Conservation (phyloP, 768 basidiomycete species). For the Tricholoma hemisulphureum region DNA sequence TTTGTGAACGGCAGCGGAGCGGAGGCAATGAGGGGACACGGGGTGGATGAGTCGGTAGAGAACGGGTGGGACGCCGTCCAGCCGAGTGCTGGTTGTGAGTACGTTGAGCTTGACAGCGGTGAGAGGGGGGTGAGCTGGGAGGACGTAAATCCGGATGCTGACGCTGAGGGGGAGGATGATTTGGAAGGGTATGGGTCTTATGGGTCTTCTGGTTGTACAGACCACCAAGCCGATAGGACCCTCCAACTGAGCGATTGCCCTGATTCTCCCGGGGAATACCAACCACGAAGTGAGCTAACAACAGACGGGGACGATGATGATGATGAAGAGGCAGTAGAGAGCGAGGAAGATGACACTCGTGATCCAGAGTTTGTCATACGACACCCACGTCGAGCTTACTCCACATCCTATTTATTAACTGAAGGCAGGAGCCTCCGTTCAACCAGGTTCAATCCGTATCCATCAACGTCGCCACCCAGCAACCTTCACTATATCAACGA, state of each 20-base stretch:
- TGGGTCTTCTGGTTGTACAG: conserved; percentile 26
- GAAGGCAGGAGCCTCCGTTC: conserved; percentile 12
- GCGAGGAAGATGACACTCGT: conserved; percentile 32
- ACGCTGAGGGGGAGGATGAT: conserved; percentile 27
- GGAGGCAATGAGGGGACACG: conserved; percentile 1
- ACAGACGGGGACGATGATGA: conserved; percentile 13
- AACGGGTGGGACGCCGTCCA: conserved; percentile 1
- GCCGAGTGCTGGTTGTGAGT: conserved; percentile 7
- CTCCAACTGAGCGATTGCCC: conserved; percentile 19
- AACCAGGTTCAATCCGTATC: conserved; percentile 14
- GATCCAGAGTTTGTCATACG: conserved; percentile 32
- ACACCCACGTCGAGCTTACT: conserved; percentile 16
- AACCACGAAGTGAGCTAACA: conserved; percentile 2
- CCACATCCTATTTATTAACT: conserved; percentile 3
- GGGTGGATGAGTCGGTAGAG: conserved; percentile 2
- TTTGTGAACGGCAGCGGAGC: conserved; percentile 3
- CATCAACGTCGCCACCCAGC: conserved; percentile 9
- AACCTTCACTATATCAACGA: conserved; percentile 1
- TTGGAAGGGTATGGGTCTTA: conserved; percentile 32
- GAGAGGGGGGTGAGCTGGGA: conserved; percentile 3
- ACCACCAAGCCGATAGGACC: conserved; percentile 15
- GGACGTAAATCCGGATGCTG: conserved; percentile 23
- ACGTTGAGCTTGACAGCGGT: background rate
- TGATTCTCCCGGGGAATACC: conserved; percentile 1
- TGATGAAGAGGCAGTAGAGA: conserved; percentile 25